Percentiles rank a stretch among this genome's conserved stretches.
phyloP scores from a whole-genome alignment of 2,329 filamentous ascomycete species.

The Epichloe sp. region DNA sequence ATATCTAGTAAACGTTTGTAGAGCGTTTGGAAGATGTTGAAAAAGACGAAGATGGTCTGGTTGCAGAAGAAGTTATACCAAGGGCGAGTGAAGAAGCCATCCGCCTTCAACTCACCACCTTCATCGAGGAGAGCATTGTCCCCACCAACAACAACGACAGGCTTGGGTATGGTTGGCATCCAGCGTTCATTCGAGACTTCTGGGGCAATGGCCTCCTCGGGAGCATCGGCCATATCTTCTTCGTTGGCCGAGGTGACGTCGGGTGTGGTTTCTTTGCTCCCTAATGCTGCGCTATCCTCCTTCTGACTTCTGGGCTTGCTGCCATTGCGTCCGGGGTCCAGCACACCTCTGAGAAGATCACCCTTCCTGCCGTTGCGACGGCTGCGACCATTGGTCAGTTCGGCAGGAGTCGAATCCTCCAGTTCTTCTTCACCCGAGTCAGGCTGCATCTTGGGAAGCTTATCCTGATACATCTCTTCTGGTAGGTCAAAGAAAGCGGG shows the following conservation, averaged over 20 bases:
- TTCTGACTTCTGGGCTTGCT: constrained; percentile 60
- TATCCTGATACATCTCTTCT: constrained; percentile 53
- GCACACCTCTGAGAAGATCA: constrained; percentile 70
- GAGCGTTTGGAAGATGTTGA: constrained; percentile 83
- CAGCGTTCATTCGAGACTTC: constrained; percentile 52
- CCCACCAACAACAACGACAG: constrained; percentile 36
- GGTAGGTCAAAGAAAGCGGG: constrained; percentile 65
- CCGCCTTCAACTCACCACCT: constrained; percentile 54
- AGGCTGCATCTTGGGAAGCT: constrained; percentile 54
- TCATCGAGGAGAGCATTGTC: constrained; percentile 43
- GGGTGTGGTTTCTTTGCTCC: constrained; percentile 80
- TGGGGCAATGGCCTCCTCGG: constrained; percentile 42
- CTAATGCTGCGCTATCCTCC: constrained; percentile 63
- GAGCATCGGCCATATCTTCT: constrained; percentile 55
- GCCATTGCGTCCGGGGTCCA: constrained; percentile 64
- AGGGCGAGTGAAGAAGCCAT: constrained; percentile 68
- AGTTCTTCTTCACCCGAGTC: constrained; percentile 64
- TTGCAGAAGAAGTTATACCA: constrained; percentile 89
- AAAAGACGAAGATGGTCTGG: constrained; percentile 84
- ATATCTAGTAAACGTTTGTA: constrained; percentile 74
- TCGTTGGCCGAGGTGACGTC: constrained; percentile 67
- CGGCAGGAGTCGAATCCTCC: constrained; percentile 59
- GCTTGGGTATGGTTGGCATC: constrained; percentile 48
- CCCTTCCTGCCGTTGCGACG: constrained; percentile 65
- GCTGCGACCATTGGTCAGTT: constrained; percentile 54